Conservation (phyloP, 108 stramenopile genomes). For the Nitzschia sp. region DNA sequence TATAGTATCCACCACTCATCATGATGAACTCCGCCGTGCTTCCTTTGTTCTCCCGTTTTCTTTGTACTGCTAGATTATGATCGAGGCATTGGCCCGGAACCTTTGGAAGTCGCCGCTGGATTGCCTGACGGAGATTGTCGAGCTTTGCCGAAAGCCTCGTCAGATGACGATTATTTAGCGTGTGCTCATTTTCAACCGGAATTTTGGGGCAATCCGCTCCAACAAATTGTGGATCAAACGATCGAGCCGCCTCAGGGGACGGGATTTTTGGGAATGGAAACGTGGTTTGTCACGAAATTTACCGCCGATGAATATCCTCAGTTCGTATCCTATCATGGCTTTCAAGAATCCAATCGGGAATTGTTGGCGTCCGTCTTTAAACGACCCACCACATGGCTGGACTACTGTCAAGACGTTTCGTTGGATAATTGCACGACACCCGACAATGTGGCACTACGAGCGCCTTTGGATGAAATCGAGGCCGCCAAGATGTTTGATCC, state of each 20-base stretch:
- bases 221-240: background rate
- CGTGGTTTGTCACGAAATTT: conserved; percentile 44
- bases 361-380: conserved; percentile 37
- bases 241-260: background rate
- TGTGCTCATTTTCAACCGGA: conserved; percentile 37
- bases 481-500: conserved; percentile 14
- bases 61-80: background rate
- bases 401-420: conserved; percentile 40
- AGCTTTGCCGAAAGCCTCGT: background rate
- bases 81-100: background rate
- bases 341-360: conserved; percentile 17
- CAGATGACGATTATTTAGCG: conserved; percentile 22
- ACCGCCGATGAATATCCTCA: conserved; percentile 32
- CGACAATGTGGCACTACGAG: conserved; percentile 25
- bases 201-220: conserved; percentile 19
- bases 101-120: background rate
- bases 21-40: too few relatives aligned
- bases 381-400: conserved; percentile 44
- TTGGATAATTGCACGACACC: conserved; percentile 26
- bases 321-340: conserved; percentile 37
- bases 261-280: background rate
- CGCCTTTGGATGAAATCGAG: conserved; percentile 29
- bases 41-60: background rate
- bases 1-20: too few relatives aligned
- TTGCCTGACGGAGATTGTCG: background rate